Conservation (phyloP, 352 stramenopile species). For the Globisporangium middletonii region DNA sequence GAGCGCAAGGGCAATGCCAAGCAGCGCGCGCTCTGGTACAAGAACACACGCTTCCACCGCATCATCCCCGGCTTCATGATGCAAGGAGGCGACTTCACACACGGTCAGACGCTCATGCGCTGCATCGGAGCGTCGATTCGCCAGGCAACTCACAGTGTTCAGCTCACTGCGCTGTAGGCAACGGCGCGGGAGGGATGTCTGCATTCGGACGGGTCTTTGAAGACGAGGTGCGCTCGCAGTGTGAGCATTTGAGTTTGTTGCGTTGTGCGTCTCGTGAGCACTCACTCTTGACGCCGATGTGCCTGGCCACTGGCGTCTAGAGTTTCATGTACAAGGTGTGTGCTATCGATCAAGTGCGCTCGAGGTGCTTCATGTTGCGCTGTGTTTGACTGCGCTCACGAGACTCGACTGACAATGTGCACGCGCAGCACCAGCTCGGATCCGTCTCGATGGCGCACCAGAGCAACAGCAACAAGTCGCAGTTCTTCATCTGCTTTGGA, state of each 20-base stretch:
- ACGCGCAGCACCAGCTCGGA: conserved; percentile 74
- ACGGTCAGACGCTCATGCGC: conserved; percentile 31
- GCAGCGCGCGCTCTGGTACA: conserved; percentile 80
- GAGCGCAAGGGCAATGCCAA: conserved; percentile 49
- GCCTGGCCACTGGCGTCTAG: conserved; percentile 38
- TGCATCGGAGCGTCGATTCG: neutral
- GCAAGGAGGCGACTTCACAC: conserved; percentile 92
- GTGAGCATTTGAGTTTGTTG: neutral
- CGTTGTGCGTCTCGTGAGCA: neutral
- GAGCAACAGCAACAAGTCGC: conserved; percentile 94
- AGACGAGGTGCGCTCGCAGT: conserved; percentile 80
- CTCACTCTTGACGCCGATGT: neutral
- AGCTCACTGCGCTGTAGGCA: conserved; percentile 29
- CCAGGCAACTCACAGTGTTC: neutral
- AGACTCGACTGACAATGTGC: neutral
- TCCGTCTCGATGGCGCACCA: conserved; percentile 98
- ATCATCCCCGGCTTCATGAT: conserved; percentile 99
- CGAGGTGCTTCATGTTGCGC: neutral
- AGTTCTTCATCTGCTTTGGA: conserved; percentile 99
- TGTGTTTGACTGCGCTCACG: too few species aligned
- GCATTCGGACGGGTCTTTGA: conserved; percentile 94
- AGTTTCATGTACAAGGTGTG: conserved; percentile 75
- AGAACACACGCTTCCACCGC: conserved; percentile 95
- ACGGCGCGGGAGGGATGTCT: conserved; percentile 91
- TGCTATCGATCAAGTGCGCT: neutral